Evolutionary conservation across 257 asterid genomes (phyloP).

Genomic region (Lycium ferocissimum): DNA sequence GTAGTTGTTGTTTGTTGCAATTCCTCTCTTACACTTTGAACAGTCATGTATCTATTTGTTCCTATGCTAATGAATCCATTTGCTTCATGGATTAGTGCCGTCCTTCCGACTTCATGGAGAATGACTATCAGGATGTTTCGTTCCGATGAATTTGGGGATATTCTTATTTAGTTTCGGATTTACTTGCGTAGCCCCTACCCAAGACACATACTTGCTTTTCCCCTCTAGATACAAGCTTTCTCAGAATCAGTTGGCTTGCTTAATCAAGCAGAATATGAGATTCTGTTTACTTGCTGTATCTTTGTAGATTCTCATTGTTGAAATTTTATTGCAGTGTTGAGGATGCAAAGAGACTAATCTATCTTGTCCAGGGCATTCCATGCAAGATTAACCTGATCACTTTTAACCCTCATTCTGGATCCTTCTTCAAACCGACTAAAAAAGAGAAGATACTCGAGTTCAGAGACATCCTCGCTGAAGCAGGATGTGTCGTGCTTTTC

Average conservation of each 20-base stretch:
- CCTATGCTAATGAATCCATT: not conserved
- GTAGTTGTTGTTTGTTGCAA: not conserved
- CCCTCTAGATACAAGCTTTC: not conserved
- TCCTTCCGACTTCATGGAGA: not conserved
- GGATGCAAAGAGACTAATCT: constrained; percentile 81
- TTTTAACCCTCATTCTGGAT: constrained; percentile 91
- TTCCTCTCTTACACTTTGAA: not conserved
- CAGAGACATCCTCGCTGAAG: constrained; percentile 75
- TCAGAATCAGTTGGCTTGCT: not conserved
- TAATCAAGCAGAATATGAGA: not conserved
- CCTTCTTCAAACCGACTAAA: constrained; percentile 74
- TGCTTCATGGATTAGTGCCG: not conserved
- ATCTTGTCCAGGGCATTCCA: constrained; percentile 83
- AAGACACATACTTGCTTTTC: not conserved
- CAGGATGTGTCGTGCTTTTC: constrained; percentile 72
- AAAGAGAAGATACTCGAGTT: constrained; percentile 86
- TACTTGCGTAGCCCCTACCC: not conserved
- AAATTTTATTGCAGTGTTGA: constrained; percentile 53
- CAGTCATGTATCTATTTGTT: not conserved
- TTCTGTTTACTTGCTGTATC: not conserved
- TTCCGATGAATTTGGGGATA: not conserved
- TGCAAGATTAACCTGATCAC: constrained; percentile 96
- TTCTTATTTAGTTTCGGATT: not conserved
- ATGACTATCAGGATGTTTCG: not conserved
- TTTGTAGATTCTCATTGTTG: not conserved